A percentile compares a stretch with the other conserved stretches of the same genome.
These are phyloP conservation scores for Avena atlantica DNA, from an alignment of 176 grass and related monocot genomes.

Conservation along the genomic window DNA sequence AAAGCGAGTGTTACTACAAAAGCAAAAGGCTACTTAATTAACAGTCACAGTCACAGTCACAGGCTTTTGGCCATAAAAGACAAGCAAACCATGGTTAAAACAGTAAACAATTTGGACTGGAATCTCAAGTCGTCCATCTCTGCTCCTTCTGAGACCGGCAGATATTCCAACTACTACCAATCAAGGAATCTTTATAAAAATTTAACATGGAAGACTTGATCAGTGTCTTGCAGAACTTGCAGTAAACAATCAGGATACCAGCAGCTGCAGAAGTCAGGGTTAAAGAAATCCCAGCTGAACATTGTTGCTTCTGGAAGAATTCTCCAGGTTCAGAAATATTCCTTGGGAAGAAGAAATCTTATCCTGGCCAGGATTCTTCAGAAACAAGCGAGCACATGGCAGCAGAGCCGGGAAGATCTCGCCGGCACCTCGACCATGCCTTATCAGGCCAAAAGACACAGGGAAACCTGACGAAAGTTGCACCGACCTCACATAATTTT, in stretches of 20 bases:
- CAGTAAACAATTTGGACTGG: neutral
- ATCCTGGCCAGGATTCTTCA: conserved; percentile 38
- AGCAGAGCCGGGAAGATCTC: conserved; percentile 24
- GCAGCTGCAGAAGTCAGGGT: neutral
- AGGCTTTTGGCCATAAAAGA: conserved; percentile 30
- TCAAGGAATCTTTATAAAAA: conserved; percentile 14
- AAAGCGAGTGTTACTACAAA: conserved; percentile 27
- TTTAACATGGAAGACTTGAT: neutral
- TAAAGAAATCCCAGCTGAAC: neutral
- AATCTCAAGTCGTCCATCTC: neutral
- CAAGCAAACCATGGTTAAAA: neutral
- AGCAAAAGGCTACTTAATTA: conserved; percentile 5
- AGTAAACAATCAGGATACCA: conserved; percentile 38
- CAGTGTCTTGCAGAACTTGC: neutral
- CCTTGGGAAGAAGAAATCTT: neutral
- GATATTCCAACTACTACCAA: conserved; percentile 40
- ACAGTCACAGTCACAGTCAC: neutral
- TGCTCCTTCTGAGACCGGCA: conserved; percentile 29
- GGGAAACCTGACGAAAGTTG: conserved; percentile 18
- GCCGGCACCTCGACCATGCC: conserved; percentile 38
- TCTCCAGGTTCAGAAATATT: conserved; percentile 28
- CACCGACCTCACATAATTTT: neutral
- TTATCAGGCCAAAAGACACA: conserved; percentile 23
- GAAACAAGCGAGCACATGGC: conserved; percentile 49
- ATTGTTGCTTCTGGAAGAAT: conserved; percentile 44